Evolutionary conservation across 2,329 filamentous ascomycete species (phyloP).

Genomic region (Mycogone perniciosa): DNA sequence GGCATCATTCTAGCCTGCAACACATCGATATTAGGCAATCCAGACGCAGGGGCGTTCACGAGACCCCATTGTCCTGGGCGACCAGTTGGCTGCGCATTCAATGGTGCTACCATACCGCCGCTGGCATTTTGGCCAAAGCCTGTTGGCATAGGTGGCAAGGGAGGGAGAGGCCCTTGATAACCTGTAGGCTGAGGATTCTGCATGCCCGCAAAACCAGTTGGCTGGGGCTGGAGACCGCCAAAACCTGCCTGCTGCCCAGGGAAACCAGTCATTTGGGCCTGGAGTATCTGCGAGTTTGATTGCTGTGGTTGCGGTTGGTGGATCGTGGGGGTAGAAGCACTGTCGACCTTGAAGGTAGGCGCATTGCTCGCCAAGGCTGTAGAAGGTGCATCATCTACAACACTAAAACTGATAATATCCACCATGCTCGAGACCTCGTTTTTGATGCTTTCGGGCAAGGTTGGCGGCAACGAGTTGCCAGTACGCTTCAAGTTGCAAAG

Average conservation of each 20-base stretch:
- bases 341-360: slow-evolving; percentile 58
- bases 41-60: slow-evolving; percentile 84
- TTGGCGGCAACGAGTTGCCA: slow-evolving; percentile 69
- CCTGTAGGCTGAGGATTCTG: slow-evolving; percentile 68
- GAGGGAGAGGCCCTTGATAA: slow-evolving; percentile 78
- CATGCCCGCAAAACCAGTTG: slow-evolving; percentile 62
- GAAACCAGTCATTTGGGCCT: slow-evolving; percentile 64
- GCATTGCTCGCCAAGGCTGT: slow-evolving; percentile 55
- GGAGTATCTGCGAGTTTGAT: slow-evolving; percentile 61
- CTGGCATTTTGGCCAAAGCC: slow-evolving; percentile 47
- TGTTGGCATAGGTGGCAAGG: slow-evolving; percentile 75
- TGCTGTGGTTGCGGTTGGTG: slow-evolving; percentile 69
- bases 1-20: slow-evolving; percentile 96
- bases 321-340: slow-evolving; percentile 45
- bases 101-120: slow-evolving; percentile 49
- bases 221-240: slow-evolving; percentile 57
- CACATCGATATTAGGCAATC: slow-evolving; percentile 88
- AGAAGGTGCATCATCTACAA: slow-evolving; percentile 62
- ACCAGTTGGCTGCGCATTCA: slow-evolving; percentile 93
- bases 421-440: slow-evolving; percentile 99
- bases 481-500: slow-evolving; percentile 91
- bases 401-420: slow-evolving; percentile 94
- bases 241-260: slow-evolving; percentile 53
- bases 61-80: slow-evolving; percentile 95
- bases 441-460: slow-evolving; percentile 76